These are phyloP conservation scores for Dactylonectria estremocensis DNA, from an alignment of 2,329 filamentous ascomycete species.

Conservation along the genomic window DNA sequence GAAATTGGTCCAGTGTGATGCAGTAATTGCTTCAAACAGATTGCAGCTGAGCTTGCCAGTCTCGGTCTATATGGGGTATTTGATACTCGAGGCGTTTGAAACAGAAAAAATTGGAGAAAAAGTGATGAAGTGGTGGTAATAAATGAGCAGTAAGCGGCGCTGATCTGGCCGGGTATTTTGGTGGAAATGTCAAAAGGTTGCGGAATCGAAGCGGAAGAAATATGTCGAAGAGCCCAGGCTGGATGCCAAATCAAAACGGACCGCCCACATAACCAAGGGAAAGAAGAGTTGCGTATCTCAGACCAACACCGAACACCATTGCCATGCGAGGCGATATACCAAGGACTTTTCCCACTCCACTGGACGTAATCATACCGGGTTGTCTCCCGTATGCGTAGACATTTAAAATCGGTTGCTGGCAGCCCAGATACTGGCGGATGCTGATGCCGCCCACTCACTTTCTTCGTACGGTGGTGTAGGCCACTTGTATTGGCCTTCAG, in stretches of 20 bases:
- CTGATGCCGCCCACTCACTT: conserved; percentile 89
- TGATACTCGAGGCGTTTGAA: conserved; percentile 50
- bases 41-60: conserved; percentile 50
- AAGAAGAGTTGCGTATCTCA: conserved; percentile 40
- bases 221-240: conserved; percentile 46
- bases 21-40: conserved; percentile 50
- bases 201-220: conserved; percentile 50
- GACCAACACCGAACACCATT: conserved; percentile 51
- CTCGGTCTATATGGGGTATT: conserved; percentile 58
- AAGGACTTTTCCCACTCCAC: conserved; percentile 47
- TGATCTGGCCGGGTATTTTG: conserved; percentile 49
- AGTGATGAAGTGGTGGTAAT: conserved; percentile 42
- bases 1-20: conserved; percentile 48
- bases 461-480: conserved; percentile 97
- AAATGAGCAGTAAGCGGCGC: conserved; percentile 43
- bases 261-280: conserved; percentile 42
- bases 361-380: conserved; percentile 44
- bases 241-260: conserved; percentile 44
- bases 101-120: conserved; percentile 39
- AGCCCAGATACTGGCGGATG: conserved; percentile 85
- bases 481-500: conserved; percentile 78
- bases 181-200: conserved; percentile 38
- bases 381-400: conserved; percentile 31
- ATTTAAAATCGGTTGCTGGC: conserved; percentile 74
- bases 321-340: conserved; percentile 46